A percentile compares a stretch with the other conserved stretches of the same genome.
Conservation (phyloP, 2,329 filamentous ascomycete genomes). For the Herpotrichia juniperi region DNA sequence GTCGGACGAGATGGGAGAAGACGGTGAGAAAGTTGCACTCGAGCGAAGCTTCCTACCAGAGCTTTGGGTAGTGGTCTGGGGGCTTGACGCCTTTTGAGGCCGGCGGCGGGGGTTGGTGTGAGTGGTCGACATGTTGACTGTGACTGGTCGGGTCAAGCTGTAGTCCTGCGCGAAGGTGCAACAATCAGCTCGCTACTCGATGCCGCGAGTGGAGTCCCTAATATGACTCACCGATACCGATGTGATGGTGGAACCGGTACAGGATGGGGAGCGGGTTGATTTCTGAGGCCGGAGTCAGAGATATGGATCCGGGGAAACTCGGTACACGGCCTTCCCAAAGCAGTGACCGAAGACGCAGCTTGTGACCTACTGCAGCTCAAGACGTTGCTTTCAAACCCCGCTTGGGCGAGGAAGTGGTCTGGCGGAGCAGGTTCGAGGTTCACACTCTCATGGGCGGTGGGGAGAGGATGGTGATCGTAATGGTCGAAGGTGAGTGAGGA, state of each 20-base stretch:
- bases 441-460: conserved; percentile 33
- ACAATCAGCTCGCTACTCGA: conserved; percentile 24
- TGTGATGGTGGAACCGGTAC: conserved; percentile 16
- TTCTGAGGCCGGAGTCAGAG: conserved; percentile 20
- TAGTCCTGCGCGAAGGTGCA: conserved; percentile 28
- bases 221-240: conserved; percentile 40
- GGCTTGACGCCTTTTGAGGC: conserved; percentile 44
- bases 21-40: conserved; percentile 56
- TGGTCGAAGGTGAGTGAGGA: conserved; percentile 11
- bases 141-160: conserved; percentile 32
- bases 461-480: not conserved
- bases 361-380: conserved; percentile 10
- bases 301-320: conserved; percentile 9
- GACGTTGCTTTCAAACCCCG: conserved; percentile 9
- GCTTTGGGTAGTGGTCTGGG: conserved; percentile 36
- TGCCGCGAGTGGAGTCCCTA: conserved; percentile 17
- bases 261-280: conserved; percentile 27
- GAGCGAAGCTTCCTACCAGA: conserved; percentile 55
- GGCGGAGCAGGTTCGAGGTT: conserved; percentile 12
- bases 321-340: conserved; percentile 21
- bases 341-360: conserved; percentile 11
- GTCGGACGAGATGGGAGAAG: conserved; percentile 44
- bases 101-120: conserved; percentile 54
- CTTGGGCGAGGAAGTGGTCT: conserved; percentile 1
- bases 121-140: conserved; percentile 45